Percentiles rank a stretch among this genome's conserved stretches.
phyloP scores from a whole-genome alignment of 2,329 filamentous ascomycete species.

The Ceratocystis alfenasii region DNA sequence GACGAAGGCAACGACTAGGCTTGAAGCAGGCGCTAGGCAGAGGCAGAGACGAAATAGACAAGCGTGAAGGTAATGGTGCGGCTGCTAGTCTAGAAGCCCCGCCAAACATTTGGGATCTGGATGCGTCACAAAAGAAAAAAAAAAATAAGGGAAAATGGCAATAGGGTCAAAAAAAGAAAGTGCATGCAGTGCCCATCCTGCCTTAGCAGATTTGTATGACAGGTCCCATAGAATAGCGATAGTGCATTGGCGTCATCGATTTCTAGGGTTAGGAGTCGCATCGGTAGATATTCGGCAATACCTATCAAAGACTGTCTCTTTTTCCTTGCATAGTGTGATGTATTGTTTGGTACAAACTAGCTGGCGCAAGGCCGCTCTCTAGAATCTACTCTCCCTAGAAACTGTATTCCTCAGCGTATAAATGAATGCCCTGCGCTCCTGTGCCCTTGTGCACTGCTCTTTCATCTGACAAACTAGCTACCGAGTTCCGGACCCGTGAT shows the following conservation, averaged over 20 bases:
- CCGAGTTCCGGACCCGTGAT: constrained; percentile 42
- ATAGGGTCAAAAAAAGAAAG: neutral
- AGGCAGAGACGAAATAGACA: neutral
- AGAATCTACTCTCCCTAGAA: constrained; percentile 30
- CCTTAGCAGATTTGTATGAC: neutral
- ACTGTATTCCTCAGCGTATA: constrained; percentile 50
- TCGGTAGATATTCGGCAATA: neutral
- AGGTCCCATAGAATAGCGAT: constrained; percentile 5
- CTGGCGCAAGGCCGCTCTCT: neutral
- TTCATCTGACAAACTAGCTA: constrained; percentile 46
- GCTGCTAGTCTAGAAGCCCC: constrained; percentile 11
- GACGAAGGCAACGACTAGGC: neutral
- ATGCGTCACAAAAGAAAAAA: constrained; percentile 11
- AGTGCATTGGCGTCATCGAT: neutral
- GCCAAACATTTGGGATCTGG: constrained; percentile 17
- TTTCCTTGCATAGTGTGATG: too few species aligned
- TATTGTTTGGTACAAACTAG: too few species aligned
- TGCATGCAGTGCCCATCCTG: neutral
- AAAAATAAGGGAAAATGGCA: constrained; percentile 9
- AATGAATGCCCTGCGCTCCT: constrained; percentile 48
- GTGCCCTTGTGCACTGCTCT: constrained; percentile 53
- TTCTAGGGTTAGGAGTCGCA: too few species aligned
- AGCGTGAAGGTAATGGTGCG: neutral
- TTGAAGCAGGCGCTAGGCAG: neutral
- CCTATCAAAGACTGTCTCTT: neutral